Evolutionary conservation across 148 eudicot species (phyloP).

Genomic region (Bassia scoparia): DNA sequence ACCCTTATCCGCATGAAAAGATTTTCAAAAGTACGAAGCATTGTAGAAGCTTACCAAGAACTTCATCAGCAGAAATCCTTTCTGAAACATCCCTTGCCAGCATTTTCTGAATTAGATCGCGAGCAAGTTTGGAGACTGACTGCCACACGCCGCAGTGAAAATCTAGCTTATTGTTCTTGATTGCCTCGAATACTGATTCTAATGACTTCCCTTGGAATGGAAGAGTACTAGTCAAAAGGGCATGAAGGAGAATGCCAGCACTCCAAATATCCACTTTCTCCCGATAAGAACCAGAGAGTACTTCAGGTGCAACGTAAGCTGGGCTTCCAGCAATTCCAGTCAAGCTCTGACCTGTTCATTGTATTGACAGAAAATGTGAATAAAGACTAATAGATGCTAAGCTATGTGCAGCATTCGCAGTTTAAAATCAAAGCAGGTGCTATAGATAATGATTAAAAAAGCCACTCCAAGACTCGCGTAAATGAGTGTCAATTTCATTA

Average conservation of each 20-base stretch:
- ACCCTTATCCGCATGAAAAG: neutral
- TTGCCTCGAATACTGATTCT: conserved; percentile 77
- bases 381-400: neutral
- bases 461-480: neutral
- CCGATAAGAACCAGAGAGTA: conserved; percentile 60
- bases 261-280: conserved; percentile 97
- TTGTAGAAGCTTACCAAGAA: conserved; percentile 51
- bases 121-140: conserved; percentile 79
- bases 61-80: conserved; percentile 80
- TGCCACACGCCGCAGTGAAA: conserved; percentile 75
- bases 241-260: conserved; percentile 89
- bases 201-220: conserved; percentile 87
- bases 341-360: conserved; percentile 67
- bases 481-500: neutral
- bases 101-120: conserved; percentile 67
- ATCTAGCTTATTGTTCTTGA: conserved; percentile 65
- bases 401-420: neutral
- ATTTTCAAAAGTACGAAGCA: neutral
- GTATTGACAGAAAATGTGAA: neutral
- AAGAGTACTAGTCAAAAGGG: conserved; percentile 68
- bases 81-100: conserved; percentile 57
- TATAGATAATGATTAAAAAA: neutral
- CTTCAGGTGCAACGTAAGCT: conserved; percentile 96
- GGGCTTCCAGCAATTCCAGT: conserved; percentile 94
- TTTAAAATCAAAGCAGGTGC: neutral